Evolutionary conservation across 371 early-diverging fungal genomes (phyloP).

Genomic region (Mucor circinelloides): DNA sequence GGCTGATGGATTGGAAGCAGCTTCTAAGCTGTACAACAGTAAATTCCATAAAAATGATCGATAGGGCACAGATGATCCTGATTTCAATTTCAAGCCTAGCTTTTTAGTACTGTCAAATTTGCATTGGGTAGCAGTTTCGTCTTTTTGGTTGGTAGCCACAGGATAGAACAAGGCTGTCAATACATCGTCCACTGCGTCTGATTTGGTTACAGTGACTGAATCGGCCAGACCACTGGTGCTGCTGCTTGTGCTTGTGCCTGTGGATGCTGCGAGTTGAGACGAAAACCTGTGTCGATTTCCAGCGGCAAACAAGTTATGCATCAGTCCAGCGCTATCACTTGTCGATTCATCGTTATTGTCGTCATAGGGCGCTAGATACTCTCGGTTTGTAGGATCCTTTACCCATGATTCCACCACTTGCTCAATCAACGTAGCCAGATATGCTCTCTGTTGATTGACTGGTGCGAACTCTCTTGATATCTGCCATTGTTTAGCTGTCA

Average conservation of each 20-base stretch:
- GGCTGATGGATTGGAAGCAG: conserved; percentile 34
- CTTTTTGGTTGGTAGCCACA: neutral
- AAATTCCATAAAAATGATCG: conserved; percentile 75
- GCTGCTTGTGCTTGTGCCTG: conserved; percentile 4
- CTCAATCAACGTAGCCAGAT: conserved; percentile 61
- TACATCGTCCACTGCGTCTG: conserved; percentile 33
- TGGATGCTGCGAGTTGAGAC: neutral
- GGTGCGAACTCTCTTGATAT: conserved; percentile 61
- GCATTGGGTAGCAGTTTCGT: neutral
- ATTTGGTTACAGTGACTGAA: conserved; percentile 19
- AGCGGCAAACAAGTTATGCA: conserved; percentile 24
- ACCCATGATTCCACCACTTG: conserved; percentile 66
- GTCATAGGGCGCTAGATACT: conserved; percentile 44
- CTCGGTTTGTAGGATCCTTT: conserved; percentile 48
- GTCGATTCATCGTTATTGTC: conserved; percentile 13
- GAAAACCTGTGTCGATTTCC: neutral
- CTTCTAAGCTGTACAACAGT: conserved; percentile 54
- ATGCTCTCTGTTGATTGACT: conserved; percentile 55
- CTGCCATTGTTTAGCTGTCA: conserved; percentile 64
- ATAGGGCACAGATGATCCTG: conserved; percentile 62
- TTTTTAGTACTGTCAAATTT: conserved; percentile 21
- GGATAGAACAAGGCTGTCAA: conserved; percentile 26
- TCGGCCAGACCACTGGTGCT: neutral
- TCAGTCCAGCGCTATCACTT: conserved; percentile 21
- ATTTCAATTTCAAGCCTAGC: conserved; percentile 53